Evolutionary conservation across 202 grass and related monocot genomes (phyloP), one percentile per base, ranked within the genome.

Genomic region (Saccharum hybrid): DNA sequence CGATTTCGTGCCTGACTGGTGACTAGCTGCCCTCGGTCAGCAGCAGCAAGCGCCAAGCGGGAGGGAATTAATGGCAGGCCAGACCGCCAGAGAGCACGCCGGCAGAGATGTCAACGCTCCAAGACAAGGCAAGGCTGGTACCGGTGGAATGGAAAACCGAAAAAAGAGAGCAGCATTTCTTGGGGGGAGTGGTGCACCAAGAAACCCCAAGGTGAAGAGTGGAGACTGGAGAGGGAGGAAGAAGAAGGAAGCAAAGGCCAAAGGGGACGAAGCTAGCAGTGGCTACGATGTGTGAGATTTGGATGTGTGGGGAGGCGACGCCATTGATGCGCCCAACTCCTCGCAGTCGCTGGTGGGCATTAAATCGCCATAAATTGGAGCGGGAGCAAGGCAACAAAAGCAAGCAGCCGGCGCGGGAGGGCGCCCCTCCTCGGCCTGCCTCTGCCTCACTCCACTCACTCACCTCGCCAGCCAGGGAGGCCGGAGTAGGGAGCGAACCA

Each of bases 351-450:
- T 86, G 88, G 84, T 28, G 75, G 54, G 51, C 88, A 90, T 87
- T 90, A 71, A 90, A 60, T 60, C 57, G 57, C 57, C 57, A 60
- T 60, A 60, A 60, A 87, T 87, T 11, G 84, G 42, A 57, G 82
- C 63, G 40, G 63, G 76, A 69, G 82, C 76, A 90, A 80, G 51
- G 75, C 84, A 90, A 75, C 88, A 63, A 83, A 79, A 74, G 83
- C 72, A 73, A 86, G 73, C 23, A 89, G 63, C 77, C 69, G 18
- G 59, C 18, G 16, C 45, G 43, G 57, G 57, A 60, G 9, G 57
- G 51, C 48, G 15, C 48, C 46, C 1, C 46, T 2, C 0, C 42
- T 42, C 40, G 40, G 40, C 41, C 10, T 43, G 41, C 9, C 41
- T 43, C 41, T 43, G 41, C 14, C 49, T 52, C 52, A 19, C 16